Evolutionary conservation across 129 eudicot genomes (phyloP).

Genomic region (Ambrosia artemisiifolia): DNA sequence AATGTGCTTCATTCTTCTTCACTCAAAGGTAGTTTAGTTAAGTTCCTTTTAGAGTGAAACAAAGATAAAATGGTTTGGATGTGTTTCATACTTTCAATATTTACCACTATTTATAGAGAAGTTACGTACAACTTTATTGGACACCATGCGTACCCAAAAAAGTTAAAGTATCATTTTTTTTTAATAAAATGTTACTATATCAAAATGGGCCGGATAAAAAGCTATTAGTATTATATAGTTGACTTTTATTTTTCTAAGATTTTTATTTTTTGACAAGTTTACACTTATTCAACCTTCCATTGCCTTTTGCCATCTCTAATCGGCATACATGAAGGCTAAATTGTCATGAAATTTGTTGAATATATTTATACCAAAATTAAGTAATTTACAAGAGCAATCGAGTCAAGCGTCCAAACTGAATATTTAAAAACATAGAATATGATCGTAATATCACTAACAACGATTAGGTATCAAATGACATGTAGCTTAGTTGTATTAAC

Average conservation of each 20-base stretch:
- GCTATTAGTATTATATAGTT: neutral
- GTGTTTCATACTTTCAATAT: constrained; percentile 6
- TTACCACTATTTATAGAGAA: constrained; percentile 22
- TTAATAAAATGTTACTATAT: neutral
- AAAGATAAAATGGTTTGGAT: constrained; percentile 15
- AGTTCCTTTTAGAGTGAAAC: constrained; percentile 10
- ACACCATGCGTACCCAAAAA: neutral
- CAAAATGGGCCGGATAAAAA: neutral
- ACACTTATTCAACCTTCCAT: neutral
- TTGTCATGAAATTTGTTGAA: no score
- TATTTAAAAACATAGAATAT: no score
- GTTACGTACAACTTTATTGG: neutral
- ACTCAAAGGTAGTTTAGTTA: neutral
- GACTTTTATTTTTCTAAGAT: neutral
- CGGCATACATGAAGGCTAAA: no score
- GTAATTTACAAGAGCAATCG: no score
- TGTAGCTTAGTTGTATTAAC: no score
- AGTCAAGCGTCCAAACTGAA: no score
- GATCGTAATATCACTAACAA: no score
- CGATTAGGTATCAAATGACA: no score
- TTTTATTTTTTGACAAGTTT: neutral
- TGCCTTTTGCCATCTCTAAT: no score
- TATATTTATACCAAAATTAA: no score
- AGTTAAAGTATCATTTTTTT: neutral
- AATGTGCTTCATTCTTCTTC: neutral